These are phyloP conservation scores for Cordyceps cateniannulata DNA, from an alignment of 2,329 filamentous ascomycete species.

Conservation along the genomic window DNA sequence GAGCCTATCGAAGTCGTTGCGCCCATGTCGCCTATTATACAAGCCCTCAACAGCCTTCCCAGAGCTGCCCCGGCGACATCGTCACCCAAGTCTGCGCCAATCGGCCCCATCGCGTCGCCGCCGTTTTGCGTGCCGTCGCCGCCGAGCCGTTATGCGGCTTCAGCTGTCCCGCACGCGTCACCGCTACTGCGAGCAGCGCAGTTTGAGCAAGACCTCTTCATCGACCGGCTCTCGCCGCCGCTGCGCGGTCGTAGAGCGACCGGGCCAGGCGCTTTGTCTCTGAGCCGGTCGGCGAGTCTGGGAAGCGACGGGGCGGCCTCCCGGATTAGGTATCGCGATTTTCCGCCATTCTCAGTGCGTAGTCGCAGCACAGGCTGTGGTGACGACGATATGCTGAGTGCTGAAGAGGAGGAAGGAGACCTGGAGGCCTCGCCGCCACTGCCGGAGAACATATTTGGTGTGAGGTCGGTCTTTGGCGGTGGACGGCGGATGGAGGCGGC, in stretches of 20 bases:
- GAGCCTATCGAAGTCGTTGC: constrained; percentile 14
- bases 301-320: constrained; percentile 23
- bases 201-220: constrained; percentile 32
- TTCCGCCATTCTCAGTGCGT: constrained; percentile 30
- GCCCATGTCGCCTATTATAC: constrained; percentile 26
- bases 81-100: constrained; percentile 22
- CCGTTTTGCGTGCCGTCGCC: constrained; percentile 22
- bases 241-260: constrained; percentile 19
- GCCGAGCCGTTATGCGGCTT: constrained; percentile 23
- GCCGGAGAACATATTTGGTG: constrained; percentile 27
- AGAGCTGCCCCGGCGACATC: background rate
- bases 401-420: constrained; percentile 19
- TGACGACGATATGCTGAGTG: constrained; percentile 13
- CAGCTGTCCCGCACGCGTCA: constrained; percentile 23
- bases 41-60: constrained; percentile 21
- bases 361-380: constrained; percentile 25
- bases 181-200: constrained; percentile 27
- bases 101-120: constrained; percentile 19
- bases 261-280: constrained; percentile 15
- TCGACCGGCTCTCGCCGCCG: constrained; percentile 32
- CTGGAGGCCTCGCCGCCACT: constrained; percentile 24
- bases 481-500: constrained; percentile 19
- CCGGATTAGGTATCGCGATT: constrained; percentile 27
- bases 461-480: constrained; percentile 14
- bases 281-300: constrained; percentile 30